Evolutionary conservation across 108 stramenopile genomes (phyloP).

Genomic region (Skeletonema grethae): DNA sequence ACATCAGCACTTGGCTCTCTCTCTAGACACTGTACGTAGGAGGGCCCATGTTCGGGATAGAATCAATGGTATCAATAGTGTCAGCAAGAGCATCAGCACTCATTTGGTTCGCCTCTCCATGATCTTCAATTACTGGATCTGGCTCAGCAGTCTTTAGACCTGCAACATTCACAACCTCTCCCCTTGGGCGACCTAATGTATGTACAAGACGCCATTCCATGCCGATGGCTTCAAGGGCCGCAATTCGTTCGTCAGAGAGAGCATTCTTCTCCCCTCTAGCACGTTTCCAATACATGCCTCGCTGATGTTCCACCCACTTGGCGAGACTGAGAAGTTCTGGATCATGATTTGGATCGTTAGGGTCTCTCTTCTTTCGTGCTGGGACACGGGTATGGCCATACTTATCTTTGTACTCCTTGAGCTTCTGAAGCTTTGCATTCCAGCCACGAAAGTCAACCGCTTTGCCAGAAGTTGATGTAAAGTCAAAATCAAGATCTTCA

Average conservation of each 20-base stretch:
- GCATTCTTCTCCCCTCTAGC: conserved; percentile 19
- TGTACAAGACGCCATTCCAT: conserved; percentile 32
- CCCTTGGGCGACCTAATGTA: background rate
- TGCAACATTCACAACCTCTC: background rate
- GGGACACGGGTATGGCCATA: conserved; percentile 26
- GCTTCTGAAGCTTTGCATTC: conserved; percentile 20
- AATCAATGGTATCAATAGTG: conserved; percentile 2
- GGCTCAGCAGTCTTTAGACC: background rate
- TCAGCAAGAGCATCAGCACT: conserved; percentile 8
- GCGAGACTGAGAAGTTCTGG: conserved; percentile 4
- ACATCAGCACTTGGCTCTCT: background rate
- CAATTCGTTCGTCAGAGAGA: conserved; percentile 26
- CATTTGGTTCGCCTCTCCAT: background rate
- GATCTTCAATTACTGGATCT: background rate
- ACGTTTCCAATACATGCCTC: conserved; percentile 17
- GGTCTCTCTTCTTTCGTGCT: background rate
- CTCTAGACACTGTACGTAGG: background rate
- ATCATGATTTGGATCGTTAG: conserved; percentile 9
- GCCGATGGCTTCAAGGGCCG: conserved; percentile 23
- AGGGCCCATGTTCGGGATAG: background rate
- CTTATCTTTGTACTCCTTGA: conserved; percentile 12
- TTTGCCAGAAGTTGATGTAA: background rate
- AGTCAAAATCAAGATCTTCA: conserved; percentile 19
- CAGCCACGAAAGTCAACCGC: conserved; percentile 20
- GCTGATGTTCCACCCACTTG: conserved; percentile 32